Evolutionary conservation across 2,329 filamentous ascomycete genomes (phyloP).

Genomic region (Aspergillus ochraceoroseus): DNA sequence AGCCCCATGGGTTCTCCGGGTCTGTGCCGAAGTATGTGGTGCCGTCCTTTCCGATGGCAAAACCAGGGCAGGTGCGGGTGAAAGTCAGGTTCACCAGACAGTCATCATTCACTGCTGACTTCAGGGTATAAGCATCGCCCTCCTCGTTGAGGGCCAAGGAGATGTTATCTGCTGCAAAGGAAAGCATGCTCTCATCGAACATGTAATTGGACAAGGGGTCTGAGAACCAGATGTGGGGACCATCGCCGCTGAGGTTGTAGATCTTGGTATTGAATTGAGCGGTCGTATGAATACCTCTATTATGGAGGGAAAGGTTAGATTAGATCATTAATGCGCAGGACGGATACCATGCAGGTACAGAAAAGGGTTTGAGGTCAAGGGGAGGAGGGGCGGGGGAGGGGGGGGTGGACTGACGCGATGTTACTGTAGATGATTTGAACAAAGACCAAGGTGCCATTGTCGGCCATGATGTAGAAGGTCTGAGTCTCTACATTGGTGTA

Average conservation of each 20-base stretch:
- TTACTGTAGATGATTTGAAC: slow-evolving; percentile 97
- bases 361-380: background rate
- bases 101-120: slow-evolving; percentile 75
- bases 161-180: slow-evolving; percentile 80
- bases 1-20: slow-evolving; percentile 78
- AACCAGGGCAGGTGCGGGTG: slow-evolving; percentile 70
- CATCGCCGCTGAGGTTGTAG: slow-evolving; percentile 68
- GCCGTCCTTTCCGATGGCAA: slow-evolving; percentile 78
- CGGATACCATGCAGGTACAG: background rate
- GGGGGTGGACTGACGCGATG: slow-evolving; percentile 64
- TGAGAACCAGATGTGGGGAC: slow-evolving; percentile 76
- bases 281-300: slow-evolving; percentile 86
- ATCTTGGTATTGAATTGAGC: slow-evolving; percentile 93
- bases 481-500: slow-evolving; percentile 91
- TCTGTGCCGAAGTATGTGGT: slow-evolving; percentile 84
- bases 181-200: slow-evolving; percentile 77
- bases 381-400: background rate
- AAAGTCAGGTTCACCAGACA: slow-evolving; percentile 83
- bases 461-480: slow-evolving; percentile 82
- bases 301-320: slow-evolving; percentile 18
- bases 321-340: slow-evolving; percentile 10
- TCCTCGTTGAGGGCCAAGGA: slow-evolving; percentile 82
- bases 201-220: slow-evolving; percentile 71
- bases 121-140: slow-evolving; percentile 77
- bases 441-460: slow-evolving; percentile 70